Conservation (phyloP, 1,284 basidiomycete genomes). For the Pseudozyma flocculosa region DNA sequence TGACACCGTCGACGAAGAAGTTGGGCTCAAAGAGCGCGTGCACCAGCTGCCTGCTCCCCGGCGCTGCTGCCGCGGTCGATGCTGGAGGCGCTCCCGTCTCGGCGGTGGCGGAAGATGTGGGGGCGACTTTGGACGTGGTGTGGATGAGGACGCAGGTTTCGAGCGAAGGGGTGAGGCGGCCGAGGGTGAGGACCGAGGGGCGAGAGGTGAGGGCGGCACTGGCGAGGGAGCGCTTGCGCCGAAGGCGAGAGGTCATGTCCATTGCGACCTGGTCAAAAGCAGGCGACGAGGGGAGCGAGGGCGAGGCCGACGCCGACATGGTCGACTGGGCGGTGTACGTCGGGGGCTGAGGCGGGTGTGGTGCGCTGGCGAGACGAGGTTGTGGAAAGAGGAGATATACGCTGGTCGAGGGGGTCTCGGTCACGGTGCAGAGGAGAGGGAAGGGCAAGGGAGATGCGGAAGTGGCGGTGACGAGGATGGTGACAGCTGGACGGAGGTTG, state of each 20-base stretch:
- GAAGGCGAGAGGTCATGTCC: conserved; percentile 2
- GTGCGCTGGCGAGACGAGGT: too few relatives aligned
- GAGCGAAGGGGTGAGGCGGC: conserved; percentile 15
- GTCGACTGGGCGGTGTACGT: too few relatives aligned
- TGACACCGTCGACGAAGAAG: conserved; percentile 21
- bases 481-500: too few relatives aligned
- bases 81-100: neutral
- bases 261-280: neutral
- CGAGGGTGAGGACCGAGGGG: conserved; percentile 26
- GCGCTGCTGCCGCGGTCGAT: too few relatives aligned
- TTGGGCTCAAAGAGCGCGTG: conserved; percentile 39
- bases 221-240: conserved; percentile 29
- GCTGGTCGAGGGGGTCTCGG: too few relatives aligned
- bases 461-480: too few relatives aligned
- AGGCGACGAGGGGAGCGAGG: too few relatives aligned
- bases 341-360: too few relatives aligned
- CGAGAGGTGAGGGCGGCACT: conserved; percentile 30
- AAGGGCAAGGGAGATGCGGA: too few relatives aligned
- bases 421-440: too few relatives aligned
- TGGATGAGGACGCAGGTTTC: conserved; percentile 37
- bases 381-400: too few relatives aligned
- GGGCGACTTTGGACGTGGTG: neutral
- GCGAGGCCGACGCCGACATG: too few relatives aligned
- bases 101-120: neutral
- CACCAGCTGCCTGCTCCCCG: conserved; percentile 3